These are phyloP conservation scores for Paragyromitra xinjiangensis DNA, from an alignment of 495 filamentous ascomycete species.

Conservation along the genomic window DNA sequence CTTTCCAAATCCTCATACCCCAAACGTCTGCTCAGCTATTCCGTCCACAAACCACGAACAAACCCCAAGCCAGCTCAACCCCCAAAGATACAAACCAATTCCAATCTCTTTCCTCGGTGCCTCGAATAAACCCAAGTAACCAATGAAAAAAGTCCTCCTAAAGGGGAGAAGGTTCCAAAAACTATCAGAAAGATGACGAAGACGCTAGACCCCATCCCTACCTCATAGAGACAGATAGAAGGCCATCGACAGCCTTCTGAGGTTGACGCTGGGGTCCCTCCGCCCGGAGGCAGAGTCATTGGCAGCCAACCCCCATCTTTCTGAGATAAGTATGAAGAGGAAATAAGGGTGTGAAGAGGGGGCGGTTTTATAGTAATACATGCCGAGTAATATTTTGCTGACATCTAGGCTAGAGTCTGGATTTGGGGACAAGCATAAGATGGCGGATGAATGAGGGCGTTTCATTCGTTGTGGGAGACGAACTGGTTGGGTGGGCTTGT, in stretches of 20 bases:
- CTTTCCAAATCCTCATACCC: too few species aligned
- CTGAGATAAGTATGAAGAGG: neutral
- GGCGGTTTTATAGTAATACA: neutral
- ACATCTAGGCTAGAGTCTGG: neutral
- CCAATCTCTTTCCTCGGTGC: neutral
- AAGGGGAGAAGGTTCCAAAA: neutral
- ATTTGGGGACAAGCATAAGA: too few species aligned
- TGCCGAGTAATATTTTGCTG: neutral
- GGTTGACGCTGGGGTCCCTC: neutral
- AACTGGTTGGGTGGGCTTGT: too few species aligned
- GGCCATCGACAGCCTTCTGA: neutral
- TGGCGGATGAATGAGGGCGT: neutral
- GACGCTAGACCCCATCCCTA: neutral
- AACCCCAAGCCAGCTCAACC: neutral
- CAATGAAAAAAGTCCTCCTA: neutral
- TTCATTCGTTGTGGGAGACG: neutral
- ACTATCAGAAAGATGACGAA: neutral
- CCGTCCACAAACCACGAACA: neutral
- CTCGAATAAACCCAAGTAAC: neutral
- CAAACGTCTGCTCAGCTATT: too few species aligned
- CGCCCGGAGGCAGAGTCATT: neutral
- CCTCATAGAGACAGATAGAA: neutral
- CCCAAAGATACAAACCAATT: neutral
- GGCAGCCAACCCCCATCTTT: neutral
- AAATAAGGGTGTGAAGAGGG: neutral